A percentile compares a stretch with the other conserved stretches of the same genome.
phyloP scores from a whole-genome alignment of 345 rosid genomes.

The Euclidium syriacum region DNA sequence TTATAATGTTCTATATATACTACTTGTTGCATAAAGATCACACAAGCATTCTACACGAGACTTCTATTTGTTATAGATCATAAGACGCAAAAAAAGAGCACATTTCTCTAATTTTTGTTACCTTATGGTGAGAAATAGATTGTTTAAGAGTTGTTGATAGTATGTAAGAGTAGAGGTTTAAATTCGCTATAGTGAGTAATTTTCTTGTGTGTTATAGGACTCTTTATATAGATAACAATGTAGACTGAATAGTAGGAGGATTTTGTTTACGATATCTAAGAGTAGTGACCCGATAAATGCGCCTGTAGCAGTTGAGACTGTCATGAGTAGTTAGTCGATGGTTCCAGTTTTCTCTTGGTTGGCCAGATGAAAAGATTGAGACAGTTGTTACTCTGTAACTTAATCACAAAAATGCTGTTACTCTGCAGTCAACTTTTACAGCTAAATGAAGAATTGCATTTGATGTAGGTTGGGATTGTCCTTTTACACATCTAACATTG shows the following conservation, averaged over 20 bases:
- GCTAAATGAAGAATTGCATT: slow-evolving; percentile 3
- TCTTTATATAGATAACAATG: not conserved
- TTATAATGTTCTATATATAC: not conserved
- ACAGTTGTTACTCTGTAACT: not conserved
- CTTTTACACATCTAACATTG: slow-evolving; percentile 18
- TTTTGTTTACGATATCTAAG: not conserved
- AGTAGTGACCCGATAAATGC: not conserved
- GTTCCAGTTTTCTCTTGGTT: not conserved
- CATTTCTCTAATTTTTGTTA: not conserved
- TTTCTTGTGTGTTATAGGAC: not conserved
- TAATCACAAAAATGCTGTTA: not conserved
- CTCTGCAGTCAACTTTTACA: not conserved
- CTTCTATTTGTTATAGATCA: not conserved
- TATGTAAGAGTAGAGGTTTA: not conserved
- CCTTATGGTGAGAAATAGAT: not conserved
- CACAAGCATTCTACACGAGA: not conserved
- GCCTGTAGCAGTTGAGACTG: not conserved
- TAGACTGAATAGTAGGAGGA: too few relatives aligned
- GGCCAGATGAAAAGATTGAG: slow-evolving; percentile 1
- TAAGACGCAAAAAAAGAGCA: not conserved
- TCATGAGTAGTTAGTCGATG: not conserved
- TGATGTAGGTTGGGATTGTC: slow-evolving; percentile 14
- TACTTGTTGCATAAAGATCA: slow-evolving; percentile 1
- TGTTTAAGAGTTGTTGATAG: not conserved
- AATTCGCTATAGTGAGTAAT: not conserved